Conservation (phyloP, 1,284 basidiomycete genomes). For the Cerioporus squamosus region DNA sequence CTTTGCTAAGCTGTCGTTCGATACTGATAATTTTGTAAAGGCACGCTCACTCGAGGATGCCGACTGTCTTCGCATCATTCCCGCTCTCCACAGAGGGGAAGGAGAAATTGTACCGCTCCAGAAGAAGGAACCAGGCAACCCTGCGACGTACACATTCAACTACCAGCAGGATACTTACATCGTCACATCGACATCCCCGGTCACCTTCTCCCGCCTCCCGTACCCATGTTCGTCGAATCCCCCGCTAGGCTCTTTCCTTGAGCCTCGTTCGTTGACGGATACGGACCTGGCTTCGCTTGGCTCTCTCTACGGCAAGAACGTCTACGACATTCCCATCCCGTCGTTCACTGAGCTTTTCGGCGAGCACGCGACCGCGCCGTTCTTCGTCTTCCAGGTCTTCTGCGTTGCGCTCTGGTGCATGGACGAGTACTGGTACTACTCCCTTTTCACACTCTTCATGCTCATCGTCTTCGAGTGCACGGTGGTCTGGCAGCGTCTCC, state of each 20-base stretch:
- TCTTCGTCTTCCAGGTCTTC: conserved; percentile 97
- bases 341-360: conserved; percentile 87
- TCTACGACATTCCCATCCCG: conserved; percentile 95
- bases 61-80: conserved; percentile 83
- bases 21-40: conserved; percentile 40
- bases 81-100: conserved; percentile 85
- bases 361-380: conserved; percentile 93
- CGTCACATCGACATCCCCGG: conserved; percentile 59
- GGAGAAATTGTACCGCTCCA: conserved; percentile 88
- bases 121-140: conserved; percentile 62
- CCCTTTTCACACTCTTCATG: conserved; percentile 96
- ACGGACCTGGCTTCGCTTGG: conserved; percentile 51
- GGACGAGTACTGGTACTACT: conserved; percentile 99
- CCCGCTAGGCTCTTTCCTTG: conserved; percentile 69
- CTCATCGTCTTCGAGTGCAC: conserved; percentile 96
- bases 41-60: conserved; percentile 74
- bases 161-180: conserved; percentile 98
- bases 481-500: conserved; percentile 93
- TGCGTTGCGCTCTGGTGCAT: conserved; percentile 95
- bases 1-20: background rate
- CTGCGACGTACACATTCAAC: conserved; percentile 82
- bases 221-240: conserved; percentile 88
- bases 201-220: conserved; percentile 82
- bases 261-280: conserved; percentile 51
- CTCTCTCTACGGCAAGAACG: conserved; percentile 85